A percentile compares a stretch with the other conserved stretches of the same genome.
Conservation (phyloP, 2,329 filamentous ascomycete genomes). For the Venturia carpophila region DNA sequence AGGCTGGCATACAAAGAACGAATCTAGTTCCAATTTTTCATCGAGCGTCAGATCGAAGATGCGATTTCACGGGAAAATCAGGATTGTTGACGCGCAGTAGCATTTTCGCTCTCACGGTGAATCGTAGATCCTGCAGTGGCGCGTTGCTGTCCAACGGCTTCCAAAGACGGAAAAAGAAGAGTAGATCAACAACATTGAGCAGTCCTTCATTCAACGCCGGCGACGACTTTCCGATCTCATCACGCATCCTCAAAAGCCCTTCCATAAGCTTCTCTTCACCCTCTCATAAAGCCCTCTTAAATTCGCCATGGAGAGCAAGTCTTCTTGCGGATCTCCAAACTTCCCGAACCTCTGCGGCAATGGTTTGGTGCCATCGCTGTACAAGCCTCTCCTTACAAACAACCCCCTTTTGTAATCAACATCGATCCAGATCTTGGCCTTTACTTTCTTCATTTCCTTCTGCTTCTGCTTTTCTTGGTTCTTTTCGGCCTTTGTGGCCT, state of each 20-base stretch:
- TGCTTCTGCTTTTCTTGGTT: neutral
- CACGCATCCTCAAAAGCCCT: neutral
- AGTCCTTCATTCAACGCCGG: no score
- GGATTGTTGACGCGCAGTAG: no score
- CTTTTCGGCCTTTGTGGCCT: neutral
- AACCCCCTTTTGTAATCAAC: neutral
- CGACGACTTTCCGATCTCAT: no score
- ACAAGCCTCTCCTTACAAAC: slow-evolving; percentile 5
- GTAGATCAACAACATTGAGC: no score
- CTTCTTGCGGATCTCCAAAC: neutral
- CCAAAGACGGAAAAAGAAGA: no score
- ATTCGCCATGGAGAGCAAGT: neutral
- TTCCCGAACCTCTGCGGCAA: neutral
- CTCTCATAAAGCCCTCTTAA: neutral
- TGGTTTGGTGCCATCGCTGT: neutral
- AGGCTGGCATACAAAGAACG: no score
- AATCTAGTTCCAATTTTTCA: no score
- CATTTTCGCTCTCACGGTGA: no score
- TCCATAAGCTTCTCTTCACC: neutral
- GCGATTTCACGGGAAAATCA: no score
- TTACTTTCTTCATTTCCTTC: neutral
- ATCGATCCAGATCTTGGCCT: neutral
- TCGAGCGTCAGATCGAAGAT: no score
- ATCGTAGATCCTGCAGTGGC: no score
- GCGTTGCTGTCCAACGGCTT: no score